Conservation (phyloP, 176 grass and related monocot species). For the Carex parvula region DNA sequence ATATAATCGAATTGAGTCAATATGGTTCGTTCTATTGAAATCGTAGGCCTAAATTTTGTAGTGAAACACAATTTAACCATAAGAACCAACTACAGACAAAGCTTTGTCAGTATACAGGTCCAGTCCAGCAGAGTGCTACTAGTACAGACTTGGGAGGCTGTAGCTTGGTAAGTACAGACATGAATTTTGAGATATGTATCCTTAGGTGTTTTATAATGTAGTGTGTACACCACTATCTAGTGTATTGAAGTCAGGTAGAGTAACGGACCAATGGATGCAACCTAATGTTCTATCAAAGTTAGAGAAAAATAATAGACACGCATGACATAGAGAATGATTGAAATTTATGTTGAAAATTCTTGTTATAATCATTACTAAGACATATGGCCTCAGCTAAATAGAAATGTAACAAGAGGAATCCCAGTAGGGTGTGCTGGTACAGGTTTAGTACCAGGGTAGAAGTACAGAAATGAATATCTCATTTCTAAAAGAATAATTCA, state of each 20-base stretch:
- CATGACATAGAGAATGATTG: background rate
- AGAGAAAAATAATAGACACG: background rate
- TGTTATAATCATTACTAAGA: background rate
- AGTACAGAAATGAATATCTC: background rate
- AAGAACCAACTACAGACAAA: background rate
- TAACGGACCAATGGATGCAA: background rate
- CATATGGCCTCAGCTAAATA: background rate
- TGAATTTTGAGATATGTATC: background rate
- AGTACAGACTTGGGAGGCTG: background rate
- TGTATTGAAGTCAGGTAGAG: background rate
- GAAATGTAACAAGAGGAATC: background rate
- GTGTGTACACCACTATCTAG: background rate
- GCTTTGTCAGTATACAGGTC: background rate
- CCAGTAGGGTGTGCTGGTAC: background rate
- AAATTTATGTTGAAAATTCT: background rate
- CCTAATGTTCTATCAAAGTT: background rate
- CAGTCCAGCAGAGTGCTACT: background rate
- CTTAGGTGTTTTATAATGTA: background rate
- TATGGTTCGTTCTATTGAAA: background rate
- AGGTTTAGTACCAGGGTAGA: background rate
- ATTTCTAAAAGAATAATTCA: background rate
- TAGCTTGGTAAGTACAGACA: background rate
- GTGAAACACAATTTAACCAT: conserved; percentile 8
- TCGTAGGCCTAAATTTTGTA: background rate
- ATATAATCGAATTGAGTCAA: background rate